phyloP scores from a whole-genome alignment of 495 filamentous ascomycete genomes.

The Penicillium samsonianum region DNA sequence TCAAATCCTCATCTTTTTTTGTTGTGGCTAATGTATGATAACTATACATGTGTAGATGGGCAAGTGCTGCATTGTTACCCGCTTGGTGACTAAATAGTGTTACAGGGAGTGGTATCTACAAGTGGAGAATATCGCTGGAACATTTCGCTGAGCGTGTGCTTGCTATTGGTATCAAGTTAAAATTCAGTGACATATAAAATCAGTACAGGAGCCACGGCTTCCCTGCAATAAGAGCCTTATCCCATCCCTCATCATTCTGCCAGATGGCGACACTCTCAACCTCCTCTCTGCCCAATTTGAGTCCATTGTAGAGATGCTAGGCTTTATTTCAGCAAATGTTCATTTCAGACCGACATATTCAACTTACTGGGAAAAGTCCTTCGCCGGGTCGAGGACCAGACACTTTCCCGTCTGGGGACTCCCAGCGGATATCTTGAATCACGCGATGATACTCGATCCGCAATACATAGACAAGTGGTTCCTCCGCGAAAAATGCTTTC shows the following conservation, averaged over 20 bases:
- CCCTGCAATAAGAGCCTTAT: conserved; percentile 39
- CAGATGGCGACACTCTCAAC: conserved; percentile 47
- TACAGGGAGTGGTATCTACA: not conserved
- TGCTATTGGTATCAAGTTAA: conserved; percentile 10
- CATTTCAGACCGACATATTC: not conserved
- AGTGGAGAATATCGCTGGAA: not conserved
- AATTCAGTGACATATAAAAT: conserved; percentile 11
- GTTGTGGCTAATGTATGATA: not conserved
- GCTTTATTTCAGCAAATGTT: conserved; percentile 6
- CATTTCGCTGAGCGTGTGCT: not conserved
- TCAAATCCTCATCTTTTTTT: not conserved
- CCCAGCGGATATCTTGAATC: conserved; percentile 40
- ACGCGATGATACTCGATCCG: conserved; percentile 69
- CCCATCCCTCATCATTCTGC: conserved; percentile 51
- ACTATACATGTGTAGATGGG: conserved; percentile 35
- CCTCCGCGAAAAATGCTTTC: conserved; percentile 70
- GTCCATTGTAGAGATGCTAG: conserved; percentile 49
- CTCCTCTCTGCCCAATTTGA: conserved; percentile 46
- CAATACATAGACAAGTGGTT: conserved; percentile 75
- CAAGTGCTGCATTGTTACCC: conserved; percentile 56
- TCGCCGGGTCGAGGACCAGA: conserved; percentile 44
- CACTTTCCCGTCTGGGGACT: conserved; percentile 43
- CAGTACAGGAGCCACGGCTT: conserved; percentile 45
- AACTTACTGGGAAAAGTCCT: conserved; percentile 48
- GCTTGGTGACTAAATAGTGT: conserved; percentile 34